phyloP scores from a whole-genome alignment of 2,329 filamentous ascomycete genomes.

The Stagonosporopsis cucurbitacearum region DNA sequence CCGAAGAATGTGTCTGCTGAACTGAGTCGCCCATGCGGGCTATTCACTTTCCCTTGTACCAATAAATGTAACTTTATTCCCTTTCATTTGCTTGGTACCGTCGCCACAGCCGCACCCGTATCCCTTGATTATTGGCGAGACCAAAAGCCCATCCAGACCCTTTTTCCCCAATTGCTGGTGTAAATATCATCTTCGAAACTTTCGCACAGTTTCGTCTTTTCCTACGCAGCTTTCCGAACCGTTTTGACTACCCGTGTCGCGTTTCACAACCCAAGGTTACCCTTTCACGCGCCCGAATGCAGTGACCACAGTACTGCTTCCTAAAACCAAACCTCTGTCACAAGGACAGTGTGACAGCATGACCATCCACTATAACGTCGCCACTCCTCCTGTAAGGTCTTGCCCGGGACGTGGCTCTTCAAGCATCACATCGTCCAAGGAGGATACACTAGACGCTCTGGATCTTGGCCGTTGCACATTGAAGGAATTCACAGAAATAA shows the following conservation, averaged over 20 bases:
- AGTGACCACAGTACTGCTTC: constrained; percentile 20
- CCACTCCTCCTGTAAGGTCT: constrained; percentile 11
- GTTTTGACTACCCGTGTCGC: constrained; percentile 22
- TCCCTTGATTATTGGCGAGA: constrained; percentile 14
- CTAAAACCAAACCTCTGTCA: constrained; percentile 19
- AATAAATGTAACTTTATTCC: constrained; percentile 13
- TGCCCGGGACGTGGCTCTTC: not conserved
- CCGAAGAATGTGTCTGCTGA: constrained; percentile 21
- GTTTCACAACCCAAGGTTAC: constrained; percentile 23
- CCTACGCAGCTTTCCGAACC: constrained; percentile 13
- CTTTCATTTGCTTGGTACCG: constrained; percentile 4
- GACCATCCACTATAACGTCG: constrained; percentile 19
- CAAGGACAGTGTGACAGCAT: constrained; percentile 17
- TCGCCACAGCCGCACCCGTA: constrained; percentile 7
- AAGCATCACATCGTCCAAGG: not conserved
- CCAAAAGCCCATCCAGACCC: not conserved
- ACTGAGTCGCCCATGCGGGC: constrained; percentile 21
- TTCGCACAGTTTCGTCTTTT: constrained; percentile 20
- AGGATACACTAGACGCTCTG: not conserved
- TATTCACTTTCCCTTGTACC: constrained; percentile 10
- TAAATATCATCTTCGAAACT: constrained; percentile 2
- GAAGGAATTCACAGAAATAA: not conserved
- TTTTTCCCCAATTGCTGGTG: not conserved
- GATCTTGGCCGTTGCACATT: constrained; percentile 1
- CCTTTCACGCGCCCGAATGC: constrained; percentile 13